Evolutionary conservation across 768 basidiomycete species (phyloP).

Genomic region (Phallus indusiatus): DNA sequence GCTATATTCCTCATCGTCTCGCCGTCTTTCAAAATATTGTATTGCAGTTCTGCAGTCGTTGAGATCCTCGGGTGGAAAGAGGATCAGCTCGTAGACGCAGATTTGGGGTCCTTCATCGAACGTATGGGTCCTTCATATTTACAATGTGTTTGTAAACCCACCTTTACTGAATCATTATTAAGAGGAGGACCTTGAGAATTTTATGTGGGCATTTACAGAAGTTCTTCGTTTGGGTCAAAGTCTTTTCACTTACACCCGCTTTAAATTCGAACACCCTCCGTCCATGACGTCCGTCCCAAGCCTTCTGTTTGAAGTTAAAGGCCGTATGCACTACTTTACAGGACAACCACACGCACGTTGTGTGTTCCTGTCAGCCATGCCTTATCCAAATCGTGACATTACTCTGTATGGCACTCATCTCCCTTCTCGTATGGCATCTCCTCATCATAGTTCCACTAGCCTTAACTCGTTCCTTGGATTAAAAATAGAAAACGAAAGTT

Average conservation of each 20-base stretch:
- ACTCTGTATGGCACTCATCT: conserved; percentile 53
- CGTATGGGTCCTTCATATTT: conserved; percentile 31
- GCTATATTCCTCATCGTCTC: conserved; percentile 63
- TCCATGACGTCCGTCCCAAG: conserved; percentile 19
- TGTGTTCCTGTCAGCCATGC: conserved; percentile 67
- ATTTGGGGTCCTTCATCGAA: conserved; percentile 56
- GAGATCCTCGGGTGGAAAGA: conserved; percentile 75
- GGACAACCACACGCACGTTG: conserved; percentile 38
- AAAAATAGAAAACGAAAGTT: conserved; percentile 77
- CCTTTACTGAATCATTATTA: conserved; percentile 4
- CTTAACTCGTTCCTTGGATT: conserved; percentile 70
- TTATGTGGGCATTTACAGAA: conserved; percentile 40
- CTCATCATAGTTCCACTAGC: conserved; percentile 27
- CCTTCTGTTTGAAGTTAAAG: conserved; percentile 63
- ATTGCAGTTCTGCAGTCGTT: conserved; percentile 55
- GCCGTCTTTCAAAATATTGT: conserved; percentile 50
- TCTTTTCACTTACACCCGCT: conserved; percentile 48
- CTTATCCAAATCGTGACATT: conserved; percentile 65
- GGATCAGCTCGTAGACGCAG: conserved; percentile 58
- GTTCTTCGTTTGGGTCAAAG: conserved; percentile 41
- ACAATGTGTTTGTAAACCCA: neutral
- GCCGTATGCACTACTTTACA: conserved; percentile 44
- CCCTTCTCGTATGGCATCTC: neutral
- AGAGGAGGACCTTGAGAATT: conserved; percentile 49
- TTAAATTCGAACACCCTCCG: conserved; percentile 36